Evolutionary conservation across 75 land plant genomes (phyloP), one percentile per base, ranked within the genome.

Genomic region (Ceratopteris richardii): DNA sequence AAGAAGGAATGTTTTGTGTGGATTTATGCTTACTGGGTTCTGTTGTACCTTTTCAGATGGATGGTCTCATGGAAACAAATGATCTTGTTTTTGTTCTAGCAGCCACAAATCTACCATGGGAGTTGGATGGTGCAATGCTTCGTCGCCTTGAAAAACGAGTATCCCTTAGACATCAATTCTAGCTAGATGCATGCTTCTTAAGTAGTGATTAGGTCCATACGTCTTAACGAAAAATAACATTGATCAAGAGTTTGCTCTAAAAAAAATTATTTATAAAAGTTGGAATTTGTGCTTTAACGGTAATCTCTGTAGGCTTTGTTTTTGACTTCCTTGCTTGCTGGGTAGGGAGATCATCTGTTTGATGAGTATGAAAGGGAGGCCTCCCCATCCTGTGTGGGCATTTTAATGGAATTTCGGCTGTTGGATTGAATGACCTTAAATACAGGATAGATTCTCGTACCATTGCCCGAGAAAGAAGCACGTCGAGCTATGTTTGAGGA

Each of bases 51-150:
- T 16, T 59, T 13, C 85, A 95, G 96, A 95, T 95, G 99, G 99
- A 90, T 77, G 96, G 96, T 50, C 64, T 95, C 63, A 90, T 73
- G 36, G 54, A 62, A 61, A 64, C 96, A 31, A 65, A 90, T 72
- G 96, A 95, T 31, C 80, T 95, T 26, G 96, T 95, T 11, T 95
- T 90, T 83, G 91, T 95, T 19, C 56, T 95, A 61, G 99, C 96
- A 1, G 99, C 99, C 44, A 95, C 99, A 44, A 95, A 95, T 56
- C 57, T 95, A 21, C 99, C 99, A 3, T 95, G 99, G 96, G 97
- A 95, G 44, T 65, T 95, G 24, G 99, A 95, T 81, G 85, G 81
- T 42, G 99, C 99, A 40, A 86, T 95, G 99, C 86, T 95, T 21
- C 80, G 99, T 7, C 81, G 96, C 6, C 96, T 95, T 66, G 99